These are phyloP conservation scores for Rhododendron williamsianum DNA, from an alignment of 148 eudicot genomes.

Conservation along the genomic window DNA sequence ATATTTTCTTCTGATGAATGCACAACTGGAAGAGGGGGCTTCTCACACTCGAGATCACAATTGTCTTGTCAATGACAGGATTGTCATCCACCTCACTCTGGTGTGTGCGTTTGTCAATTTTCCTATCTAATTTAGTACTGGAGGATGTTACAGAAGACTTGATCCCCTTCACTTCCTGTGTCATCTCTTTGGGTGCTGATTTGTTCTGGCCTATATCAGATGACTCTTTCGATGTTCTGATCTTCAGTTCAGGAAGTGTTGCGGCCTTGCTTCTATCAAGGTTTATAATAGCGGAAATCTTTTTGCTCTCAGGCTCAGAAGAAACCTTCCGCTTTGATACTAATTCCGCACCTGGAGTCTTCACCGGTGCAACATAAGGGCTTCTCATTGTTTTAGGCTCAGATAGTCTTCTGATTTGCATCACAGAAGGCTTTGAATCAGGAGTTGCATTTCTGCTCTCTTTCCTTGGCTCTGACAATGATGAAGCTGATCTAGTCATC, in stretches of 20 bases:
- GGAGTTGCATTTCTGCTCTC: slow-evolving; percentile 38
- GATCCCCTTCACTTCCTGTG: slow-evolving; percentile 26
- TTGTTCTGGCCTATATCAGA: slow-evolving; percentile 30
- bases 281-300: slow-evolving; percentile 35
- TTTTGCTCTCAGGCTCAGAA: slow-evolving; percentile 46
- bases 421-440: slow-evolving; percentile 65
- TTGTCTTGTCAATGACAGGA: slow-evolving; percentile 74
- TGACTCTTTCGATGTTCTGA: slow-evolving; percentile 40
- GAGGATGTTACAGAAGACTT: slow-evolving; percentile 23
- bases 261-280: slow-evolving; percentile 58
- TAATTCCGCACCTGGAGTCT: slow-evolving; percentile 42
- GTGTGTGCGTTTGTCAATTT: slow-evolving; percentile 15
- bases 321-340: slow-evolving; percentile 42
- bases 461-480: slow-evolving; percentile 53
- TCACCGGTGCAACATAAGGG: slow-evolving; percentile 35
- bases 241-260: slow-evolving; percentile 61
- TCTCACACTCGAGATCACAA: slow-evolving; percentile 73
- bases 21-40: slow-evolving; percentile 34
- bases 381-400: slow-evolving; percentile 66
- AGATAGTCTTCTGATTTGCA: slow-evolving; percentile 80
- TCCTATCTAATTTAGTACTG: slow-evolving; percentile 6
- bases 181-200: slow-evolving; percentile 28
- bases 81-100: slow-evolving; percentile 52
- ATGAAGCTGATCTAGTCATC: slow-evolving; percentile 68
- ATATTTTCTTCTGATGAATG: slow-evolving; percentile 27